Evolutionary conservation across 257 asterid species (phyloP), one percentile per base, ranked within the genome.

Genomic region (Euphrasia confusa): DNA sequence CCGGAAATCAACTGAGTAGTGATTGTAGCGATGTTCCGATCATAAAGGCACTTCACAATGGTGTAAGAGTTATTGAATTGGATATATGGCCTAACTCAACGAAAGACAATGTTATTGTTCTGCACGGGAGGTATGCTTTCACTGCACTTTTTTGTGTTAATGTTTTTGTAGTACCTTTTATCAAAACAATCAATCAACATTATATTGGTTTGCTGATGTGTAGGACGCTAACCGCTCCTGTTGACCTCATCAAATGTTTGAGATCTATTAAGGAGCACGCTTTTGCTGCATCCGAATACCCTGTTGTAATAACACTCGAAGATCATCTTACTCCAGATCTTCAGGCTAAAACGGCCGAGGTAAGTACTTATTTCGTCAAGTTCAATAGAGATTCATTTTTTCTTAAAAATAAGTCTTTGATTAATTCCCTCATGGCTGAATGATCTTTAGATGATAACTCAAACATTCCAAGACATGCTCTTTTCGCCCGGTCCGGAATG

Each of bases 1-100:
- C 83, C 1, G 86, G 86, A 58, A 82, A 82, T 49, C 85, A 82
- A 64, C 73, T 79, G 14, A 82, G 77, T 12, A 79, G 88, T 18
- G 71, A 64, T 14, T 79, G 84, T 56, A 82, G 85, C 7, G 85
- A 73, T n/a, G 64, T 39, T 47, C 85, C 85, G 6, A 80, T 80
- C 44, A 57, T 70, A 61, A 72, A 65, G 5, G 82, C 85, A 5
- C 33, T 80, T 26, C 68, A 26, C 17, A 76, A 60, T 33, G 85
- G 85, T 48, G 85, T 80, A 1, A 69, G 80, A 63, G 82, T 77
- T 45, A 74, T 80, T 27, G 85, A 80, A 57, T 74, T 80, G 40
- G 82, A 80, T 55, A 68, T 80, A 67, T 80, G 85, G 85, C 81
- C 84, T 1, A 78, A 65, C 67, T 67, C 79, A 53, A 11, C 62